Base-by-base conservation (phyloP, 371 early-diverging fungal genomes). In the Haplosporangium sp. region DNA sequence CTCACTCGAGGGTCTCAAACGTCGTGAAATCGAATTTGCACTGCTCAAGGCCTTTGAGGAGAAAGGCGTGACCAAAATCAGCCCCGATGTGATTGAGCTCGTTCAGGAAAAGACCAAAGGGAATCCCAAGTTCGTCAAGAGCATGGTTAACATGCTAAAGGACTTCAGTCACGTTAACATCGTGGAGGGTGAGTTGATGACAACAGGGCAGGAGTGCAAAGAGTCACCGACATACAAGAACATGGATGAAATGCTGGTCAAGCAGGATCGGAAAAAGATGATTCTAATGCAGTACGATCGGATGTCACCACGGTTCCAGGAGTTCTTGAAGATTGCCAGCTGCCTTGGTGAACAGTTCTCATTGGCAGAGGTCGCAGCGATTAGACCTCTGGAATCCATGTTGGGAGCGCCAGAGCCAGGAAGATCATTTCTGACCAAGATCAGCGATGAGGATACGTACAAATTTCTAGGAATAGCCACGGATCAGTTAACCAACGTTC, bases 261-360 rank as follows among this genome's bases (percentile, higher is more conserved):
- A 86, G 55, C 84, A 87, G 54, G 86, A 86, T 43, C 85, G 85
- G 47, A 86, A 86, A 54, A 85, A 85, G 50, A 84, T 86, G 45
- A 86, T 83, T 45, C 82, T 85, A 54, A 86, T 86, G 86, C 87
- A 89, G 50, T 89, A 85, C 73, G 89, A 89, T 73, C 82, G 87
- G 9, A 58, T 89, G 2, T 73, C 83, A 23, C 69, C 79, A 18
- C 72, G 74, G 47, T 89, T 85, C 59, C 89, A 89, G 63, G 87
- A 87, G 51, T 86, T 89, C 36, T 55, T 89, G 9, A 87, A 86
- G 85, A 73, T 89, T n/a, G 87, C 89, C 9, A 83, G 86, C 29
- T 87, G 86, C 57, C 64, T 89, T 21, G 85, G 86, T 55, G 86
- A 85, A 42, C 75, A 74, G 29, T 89, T 89, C 60, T 83, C 86